Evolutionary conservation across 2,329 filamentous ascomycete species (phyloP).

Genomic region (Stagonosporopsis cucurbitacearum): DNA sequence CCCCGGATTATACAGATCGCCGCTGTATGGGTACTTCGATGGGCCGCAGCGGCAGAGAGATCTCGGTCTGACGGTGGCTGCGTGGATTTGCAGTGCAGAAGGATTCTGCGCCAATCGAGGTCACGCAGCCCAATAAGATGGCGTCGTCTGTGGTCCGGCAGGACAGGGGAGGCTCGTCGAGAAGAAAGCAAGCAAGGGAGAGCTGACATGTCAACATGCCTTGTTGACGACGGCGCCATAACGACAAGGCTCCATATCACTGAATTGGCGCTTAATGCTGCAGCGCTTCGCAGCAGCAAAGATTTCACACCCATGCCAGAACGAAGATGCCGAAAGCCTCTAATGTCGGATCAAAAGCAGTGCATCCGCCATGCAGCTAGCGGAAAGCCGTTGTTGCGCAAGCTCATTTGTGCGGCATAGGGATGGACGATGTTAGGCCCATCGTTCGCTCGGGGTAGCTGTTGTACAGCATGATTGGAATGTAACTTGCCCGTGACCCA

Average conservation of each 20-base stretch:
- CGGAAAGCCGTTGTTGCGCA: constrained; percentile 38
- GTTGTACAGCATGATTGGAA: constrained; percentile 41
- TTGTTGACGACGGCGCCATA: constrained; percentile 32
- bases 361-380: constrained; percentile 41
- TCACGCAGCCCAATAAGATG: constrained; percentile 13
- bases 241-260: constrained; percentile 40
- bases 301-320: constrained; percentile 22
- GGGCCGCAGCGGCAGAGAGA: constrained; percentile 31
- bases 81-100: constrained; percentile 25
- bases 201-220: constrained; percentile 40
- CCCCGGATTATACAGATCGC: constrained; percentile 36
- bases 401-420: constrained; percentile 35
- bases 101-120: constrained; percentile 33
- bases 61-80: constrained; percentile 33
- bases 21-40: constrained; percentile 34
- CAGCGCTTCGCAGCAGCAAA: constrained; percentile 32
- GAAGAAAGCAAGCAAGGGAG: constrained; percentile 43
- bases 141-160: constrained; percentile 14
- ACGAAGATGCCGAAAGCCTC: constrained; percentile 18
- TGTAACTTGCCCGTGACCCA: constrained; percentile 38
- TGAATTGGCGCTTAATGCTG: constrained; percentile 32
- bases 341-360: constrained; percentile 36
- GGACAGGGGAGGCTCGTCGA: constrained; percentile 34
- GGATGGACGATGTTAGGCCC: constrained; percentile 23
- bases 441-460: constrained; percentile 29